phyloP scores from a whole-genome alignment of 2,329 filamentous ascomycete genomes.

The Trichoderma sp. region DNA sequence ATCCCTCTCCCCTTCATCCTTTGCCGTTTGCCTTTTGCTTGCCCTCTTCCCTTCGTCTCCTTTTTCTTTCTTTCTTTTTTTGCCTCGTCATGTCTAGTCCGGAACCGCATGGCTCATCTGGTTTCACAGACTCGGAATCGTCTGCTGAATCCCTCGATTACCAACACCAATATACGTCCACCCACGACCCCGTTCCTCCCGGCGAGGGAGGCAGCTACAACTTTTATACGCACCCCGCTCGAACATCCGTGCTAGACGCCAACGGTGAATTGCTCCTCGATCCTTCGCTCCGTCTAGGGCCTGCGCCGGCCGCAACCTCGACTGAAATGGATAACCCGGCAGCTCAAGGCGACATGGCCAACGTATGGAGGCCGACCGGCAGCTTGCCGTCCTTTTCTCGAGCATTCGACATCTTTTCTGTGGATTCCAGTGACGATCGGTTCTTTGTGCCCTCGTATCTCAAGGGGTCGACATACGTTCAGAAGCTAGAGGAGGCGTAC shows the following conservation, averaged over 20 bases:
- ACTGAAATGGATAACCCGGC: slow-evolving; percentile 34
- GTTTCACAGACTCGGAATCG: slow-evolving; percentile 27
- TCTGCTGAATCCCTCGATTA: slow-evolving; percentile 21
- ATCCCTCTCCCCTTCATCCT: neutral
- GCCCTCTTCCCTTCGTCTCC: neutral
- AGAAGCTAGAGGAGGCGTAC: slow-evolving; percentile 69
- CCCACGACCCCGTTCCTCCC: slow-evolving; percentile 36
- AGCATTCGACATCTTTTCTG: slow-evolving; percentile 51
- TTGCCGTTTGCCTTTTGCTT: neutral
- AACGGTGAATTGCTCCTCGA: slow-evolving; percentile 36
- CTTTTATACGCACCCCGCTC: slow-evolving; percentile 32
- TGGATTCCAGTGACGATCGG: slow-evolving; percentile 30
- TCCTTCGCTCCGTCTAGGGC: slow-evolving; percentile 14
- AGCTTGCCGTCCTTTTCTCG: slow-evolving; percentile 48
- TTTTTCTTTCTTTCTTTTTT: neutral
- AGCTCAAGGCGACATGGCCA: slow-evolving; percentile 27
- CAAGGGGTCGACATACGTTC: slow-evolving; percentile 71
- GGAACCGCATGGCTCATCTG: slow-evolving; percentile 28
- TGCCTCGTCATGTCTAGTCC: slow-evolving; percentile 22
- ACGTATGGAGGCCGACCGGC: slow-evolving; percentile 26
- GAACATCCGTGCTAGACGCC: slow-evolving; percentile 48
- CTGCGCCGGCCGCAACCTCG: slow-evolving; percentile 6
- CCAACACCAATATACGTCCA: slow-evolving; percentile 15
- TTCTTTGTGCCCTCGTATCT: slow-evolving; percentile 89
- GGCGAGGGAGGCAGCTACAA: slow-evolving; percentile 44